Base-by-base conservation (phyloP, 192 early-diverging fungal species). In the Kappamyces sp. region DNA sequence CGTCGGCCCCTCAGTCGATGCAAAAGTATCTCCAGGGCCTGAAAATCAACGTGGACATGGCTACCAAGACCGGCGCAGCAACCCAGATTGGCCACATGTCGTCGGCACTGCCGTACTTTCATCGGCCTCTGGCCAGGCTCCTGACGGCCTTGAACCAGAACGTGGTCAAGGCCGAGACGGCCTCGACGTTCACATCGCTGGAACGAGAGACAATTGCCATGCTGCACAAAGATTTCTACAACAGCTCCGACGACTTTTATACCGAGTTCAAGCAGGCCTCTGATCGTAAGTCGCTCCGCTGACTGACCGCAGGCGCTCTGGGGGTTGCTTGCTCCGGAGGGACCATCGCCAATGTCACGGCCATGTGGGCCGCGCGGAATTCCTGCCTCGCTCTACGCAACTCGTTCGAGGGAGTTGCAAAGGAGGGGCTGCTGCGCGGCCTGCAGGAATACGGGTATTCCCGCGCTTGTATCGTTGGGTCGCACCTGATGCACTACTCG, bases 1-100 rank as follows among this genome's bases (percentile, higher is more conserved):
- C 33, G 49, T 49, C 10, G 34, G 59, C 31, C 23, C 36, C 12
- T 63, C 68, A 23, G 2, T 59, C 66, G 7, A 60, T 70, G 38
- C 61, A 76, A 49, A 65, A 76, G 38, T 81, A 81, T 51, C 58
- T 81, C 7, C 31, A 61, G 8, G 51, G 52, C n/a, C 58, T 81
- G 42, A 81, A 81, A 64, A 39, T 50, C 3, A 78, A 73, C 49
- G 73, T 81, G 55, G 75, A 81, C 50, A 49, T 64, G 51, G 73
- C 79, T 1, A 81, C 79, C 2, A 67, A 72, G 43, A 71, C 73
- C 31, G 65, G 70, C 3, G 66, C 70, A 6, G 69, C 79, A 32
- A 75, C 71, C 40, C 75, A 76, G 74, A 76, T 81, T 49, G 79
- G 79, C 4, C 79, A 81, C 50, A 81, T 81, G 79, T 76, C 75